These are phyloP conservation scores for Escovopsis weberi DNA, from an alignment of 2,329 filamentous ascomycete genomes.

Conservation along the genomic window DNA sequence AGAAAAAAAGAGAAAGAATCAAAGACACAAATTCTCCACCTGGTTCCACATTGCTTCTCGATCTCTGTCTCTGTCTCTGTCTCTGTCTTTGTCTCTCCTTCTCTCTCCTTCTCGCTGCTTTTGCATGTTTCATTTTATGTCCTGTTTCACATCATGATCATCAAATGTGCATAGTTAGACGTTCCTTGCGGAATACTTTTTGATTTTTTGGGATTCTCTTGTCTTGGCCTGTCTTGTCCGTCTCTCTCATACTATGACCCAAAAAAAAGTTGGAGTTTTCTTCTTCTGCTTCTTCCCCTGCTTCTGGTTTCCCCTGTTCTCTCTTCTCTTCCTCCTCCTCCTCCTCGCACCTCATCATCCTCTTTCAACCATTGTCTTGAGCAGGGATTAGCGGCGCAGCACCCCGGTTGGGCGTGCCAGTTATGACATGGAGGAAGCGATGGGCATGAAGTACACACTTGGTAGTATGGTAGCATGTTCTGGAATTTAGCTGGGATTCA, in stretches of 20 bases:
- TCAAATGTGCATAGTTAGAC: background rate
- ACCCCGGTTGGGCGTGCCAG: background rate
- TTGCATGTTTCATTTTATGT: background rate
- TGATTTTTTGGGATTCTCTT: background rate
- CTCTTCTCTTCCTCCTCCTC: background rate
- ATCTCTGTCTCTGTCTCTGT: background rate
- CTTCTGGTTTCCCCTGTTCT: background rate
- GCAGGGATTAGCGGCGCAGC: too few relatives aligned
- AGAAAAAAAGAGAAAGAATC: too few relatives aligned
- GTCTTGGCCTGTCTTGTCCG: too few relatives aligned
- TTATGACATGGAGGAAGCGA: constrained; percentile 4
- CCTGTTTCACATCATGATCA: constrained; percentile 3
- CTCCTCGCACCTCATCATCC: too few relatives aligned
- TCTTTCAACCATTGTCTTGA: too few relatives aligned
- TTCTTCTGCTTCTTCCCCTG: background rate
- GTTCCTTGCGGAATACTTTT: background rate
- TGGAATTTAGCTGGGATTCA: constrained; percentile 1
- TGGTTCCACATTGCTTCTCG: background rate
- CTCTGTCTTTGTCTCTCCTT: background rate
- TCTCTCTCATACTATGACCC: background rate
- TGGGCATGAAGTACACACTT: constrained; percentile 1
- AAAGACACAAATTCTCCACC: background rate
- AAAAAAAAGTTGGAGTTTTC: constrained; percentile 3
- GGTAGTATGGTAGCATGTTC: constrained; percentile 4
- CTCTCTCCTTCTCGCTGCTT: background rate